Base-by-base conservation (phyloP, 257 asterid genomes). In the Solanum pinnatisectum region DNA sequence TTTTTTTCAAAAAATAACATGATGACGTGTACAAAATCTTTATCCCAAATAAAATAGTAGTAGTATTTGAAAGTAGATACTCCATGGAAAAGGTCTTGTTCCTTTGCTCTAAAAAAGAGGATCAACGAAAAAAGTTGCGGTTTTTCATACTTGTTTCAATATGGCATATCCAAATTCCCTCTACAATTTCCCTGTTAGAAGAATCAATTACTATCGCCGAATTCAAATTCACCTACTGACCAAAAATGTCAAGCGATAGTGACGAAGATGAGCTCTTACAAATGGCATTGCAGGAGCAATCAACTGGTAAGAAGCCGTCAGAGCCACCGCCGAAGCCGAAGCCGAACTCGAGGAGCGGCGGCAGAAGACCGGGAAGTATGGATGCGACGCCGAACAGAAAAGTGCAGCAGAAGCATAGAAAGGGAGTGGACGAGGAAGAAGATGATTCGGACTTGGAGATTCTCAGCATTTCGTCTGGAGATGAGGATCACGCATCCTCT, bases 381-480 rank as follows among this genome's bases (percentile, higher is more conserved):
- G 67, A 27, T 35, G 84, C 83, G 68, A 89, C 74, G 85, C 88
- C 87, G 87, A 88, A 87, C 22, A 37, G 67, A 60, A 91, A 91
- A 90, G 72, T 39, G 90, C 32, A 87, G 90, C 94, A 89, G 90
- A 91, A 90, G 86, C 90, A 88, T 67, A 90, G 90, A 84, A 91
- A 90, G 60, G 91, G 86, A 73, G 72, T 90, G 88, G 98, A 94
- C 23, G 98, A 95, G 60, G 98, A 96, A 83, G 85, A 81, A 27
- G 98, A 97, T 32, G 99, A 97, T 90, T 97, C 99, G 71, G 99
- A 97, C 88, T 98, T 97, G 35, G 99, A 97, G 92, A 87, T 97
- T 98, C 94, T 97, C 88, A 97, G 99, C 92, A 97, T 96, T 89
- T 97, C 99, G 6, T 97, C 99, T 2, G 98, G 99, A 3, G 99